phyloP scores from a whole-genome alignment of 2,329 filamentous ascomycete genomes.

The Colletotrichum incanum region DNA sequence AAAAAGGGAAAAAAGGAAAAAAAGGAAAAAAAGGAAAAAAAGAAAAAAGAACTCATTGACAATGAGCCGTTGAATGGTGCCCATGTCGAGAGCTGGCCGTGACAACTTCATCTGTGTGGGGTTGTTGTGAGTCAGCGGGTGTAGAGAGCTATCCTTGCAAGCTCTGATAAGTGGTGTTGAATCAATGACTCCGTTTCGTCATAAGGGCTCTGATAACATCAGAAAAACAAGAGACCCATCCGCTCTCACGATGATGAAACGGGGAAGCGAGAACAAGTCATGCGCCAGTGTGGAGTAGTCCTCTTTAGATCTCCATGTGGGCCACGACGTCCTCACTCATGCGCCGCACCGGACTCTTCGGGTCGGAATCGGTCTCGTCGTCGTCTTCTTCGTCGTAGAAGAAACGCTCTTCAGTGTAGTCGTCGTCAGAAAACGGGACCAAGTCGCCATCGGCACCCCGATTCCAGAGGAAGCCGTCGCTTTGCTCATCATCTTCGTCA shows the following conservation, averaged over 20 bases:
- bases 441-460: slow-evolving; percentile 72
- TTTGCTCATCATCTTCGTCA: slow-evolving; percentile 65
- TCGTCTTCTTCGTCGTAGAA: slow-evolving; percentile 63
- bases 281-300: slow-evolving; percentile 38
- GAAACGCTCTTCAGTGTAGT: slow-evolving; percentile 63
- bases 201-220: slow-evolving; percentile 27
- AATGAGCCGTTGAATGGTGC: slow-evolving; percentile 30
- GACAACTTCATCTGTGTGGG: slow-evolving; percentile 5
- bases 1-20: not conserved
- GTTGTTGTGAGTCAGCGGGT: slow-evolving; percentile 21
- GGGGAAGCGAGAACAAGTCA: slow-evolving; percentile 29
- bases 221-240: slow-evolving; percentile 29
- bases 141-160: slow-evolving; percentile 29
- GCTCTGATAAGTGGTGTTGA: slow-evolving; percentile 38
- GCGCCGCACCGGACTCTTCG: slow-evolving; percentile 63
- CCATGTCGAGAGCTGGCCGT: slow-evolving; percentile 8
- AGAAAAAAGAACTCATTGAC: not conserved
- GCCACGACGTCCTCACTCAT: slow-evolving; percentile 76
- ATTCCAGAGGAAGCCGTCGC: slow-evolving; percentile 71
- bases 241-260: slow-evolving; percentile 33
- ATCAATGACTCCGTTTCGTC: slow-evolving; percentile 37
- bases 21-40: too few relatives aligned
- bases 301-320: slow-evolving; percentile 72
- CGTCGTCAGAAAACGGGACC: slow-evolving; percentile 67
- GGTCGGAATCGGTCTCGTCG: slow-evolving; percentile 56